A percentile compares a stretch with the other conserved stretches of the same genome.
These are phyloP conservation scores for Megacollybia marginata DNA, from an alignment of 768 basidiomycete species.

Conservation along the genomic window DNA sequence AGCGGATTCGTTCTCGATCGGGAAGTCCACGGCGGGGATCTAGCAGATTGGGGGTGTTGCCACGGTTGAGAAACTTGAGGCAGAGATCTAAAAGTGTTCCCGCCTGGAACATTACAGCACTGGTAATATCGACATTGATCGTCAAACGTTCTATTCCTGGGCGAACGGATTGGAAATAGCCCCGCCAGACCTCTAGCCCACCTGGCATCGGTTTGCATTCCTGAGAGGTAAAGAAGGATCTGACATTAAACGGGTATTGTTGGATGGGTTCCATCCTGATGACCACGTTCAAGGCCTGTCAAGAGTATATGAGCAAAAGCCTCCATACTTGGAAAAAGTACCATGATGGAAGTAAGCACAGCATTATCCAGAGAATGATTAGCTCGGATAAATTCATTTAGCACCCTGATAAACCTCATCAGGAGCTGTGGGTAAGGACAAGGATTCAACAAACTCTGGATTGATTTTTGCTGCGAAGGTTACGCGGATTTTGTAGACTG, in stretches of 20 bases:
- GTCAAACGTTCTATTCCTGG: conserved; percentile 46
- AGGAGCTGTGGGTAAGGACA: not conserved
- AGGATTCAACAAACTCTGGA: not conserved
- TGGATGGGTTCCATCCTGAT: conserved; percentile 51
- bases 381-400: conserved; percentile 26
- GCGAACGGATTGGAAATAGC: conserved; percentile 58
- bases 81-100: conserved; percentile 40
- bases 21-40: conserved; percentile 31
- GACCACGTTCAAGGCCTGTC: conserved; percentile 52
- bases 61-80: conserved; percentile 32
- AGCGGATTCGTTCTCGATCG: conserved; percentile 39
- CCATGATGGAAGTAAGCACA: conserved; percentile 52
- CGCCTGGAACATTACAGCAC: conserved; percentile 38
- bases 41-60: conserved; percentile 21
- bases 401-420: not conserved
- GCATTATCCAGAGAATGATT: conserved; percentile 46
- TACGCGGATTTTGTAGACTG: not conserved
- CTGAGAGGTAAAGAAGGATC: conserved; percentile 50
- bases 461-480: not conserved
- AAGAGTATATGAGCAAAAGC: not conserved
- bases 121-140: conserved; percentile 56
- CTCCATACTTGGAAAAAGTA: conserved; percentile 15
- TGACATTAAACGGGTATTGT: conserved; percentile 52
- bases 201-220: conserved; percentile 34
- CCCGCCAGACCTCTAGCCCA: conserved; percentile 51